Conservation (phyloP, 371 early-diverging fungal species). For the Mortierella sp. region DNA sequence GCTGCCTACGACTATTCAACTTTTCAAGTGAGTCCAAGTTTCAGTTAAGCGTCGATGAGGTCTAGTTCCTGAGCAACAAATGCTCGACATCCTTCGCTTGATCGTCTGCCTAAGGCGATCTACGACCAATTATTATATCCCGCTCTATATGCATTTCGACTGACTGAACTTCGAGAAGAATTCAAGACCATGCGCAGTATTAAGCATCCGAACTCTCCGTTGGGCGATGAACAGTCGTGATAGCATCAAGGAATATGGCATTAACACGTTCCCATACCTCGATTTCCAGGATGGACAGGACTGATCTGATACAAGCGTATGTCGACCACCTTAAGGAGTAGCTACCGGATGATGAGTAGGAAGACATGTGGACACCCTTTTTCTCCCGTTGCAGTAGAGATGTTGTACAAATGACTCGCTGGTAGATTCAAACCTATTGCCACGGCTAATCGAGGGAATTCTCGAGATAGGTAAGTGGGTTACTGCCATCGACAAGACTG, state of each 20-base stretch:
- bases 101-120: too few species aligned
- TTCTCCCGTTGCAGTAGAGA: constrained; percentile 21
- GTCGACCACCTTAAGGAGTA: constrained; percentile 31
- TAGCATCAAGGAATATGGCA: constrained; percentile 24
- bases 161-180: constrained; percentile 17
- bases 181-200: constrained; percentile 36
- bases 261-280: constrained; percentile 17
- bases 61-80: too few species aligned
- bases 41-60: constrained; percentile 4
- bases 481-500: too few species aligned
- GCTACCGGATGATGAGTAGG: constrained; percentile 26
- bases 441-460: too few species aligned
- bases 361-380: constrained; percentile 26
- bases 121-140: too few species aligned
- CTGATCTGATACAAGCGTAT: constrained; percentile 15
- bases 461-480: too few species aligned
- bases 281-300: constrained; percentile 34
- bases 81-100: too few species aligned
- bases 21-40: constrained; percentile 20
- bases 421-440: constrained; percentile 25
- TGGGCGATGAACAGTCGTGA: constrained; percentile 33
- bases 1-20: constrained; percentile 14
- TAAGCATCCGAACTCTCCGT: constrained; percentile 30
- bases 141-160: too few species aligned
- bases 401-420: constrained; percentile 25